Evolutionary conservation across 139 green algal genomes (phyloP).

Genomic region (Chlamydomonas applanata): DNA sequence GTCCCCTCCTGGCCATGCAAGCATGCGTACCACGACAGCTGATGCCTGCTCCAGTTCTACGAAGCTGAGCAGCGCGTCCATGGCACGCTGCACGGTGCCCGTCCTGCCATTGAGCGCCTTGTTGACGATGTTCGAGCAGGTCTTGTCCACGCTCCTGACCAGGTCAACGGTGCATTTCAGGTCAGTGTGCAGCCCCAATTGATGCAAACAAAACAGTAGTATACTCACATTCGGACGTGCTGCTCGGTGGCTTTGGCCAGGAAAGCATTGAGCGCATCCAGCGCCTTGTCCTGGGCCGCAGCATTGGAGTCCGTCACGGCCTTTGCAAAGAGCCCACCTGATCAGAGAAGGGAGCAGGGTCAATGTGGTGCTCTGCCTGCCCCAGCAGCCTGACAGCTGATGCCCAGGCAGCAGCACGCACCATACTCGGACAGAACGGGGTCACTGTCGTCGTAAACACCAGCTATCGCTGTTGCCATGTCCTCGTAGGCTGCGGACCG

Average conservation of each 20-base stretch:
- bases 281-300: conserved; percentile 84
- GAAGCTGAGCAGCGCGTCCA: conserved; percentile 70
- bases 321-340: conserved; percentile 82
- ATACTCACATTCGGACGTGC: conserved; percentile 46
- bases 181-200: neutral
- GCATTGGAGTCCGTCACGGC: conserved; percentile 83
- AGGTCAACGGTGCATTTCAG: neutral
- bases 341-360: neutral
- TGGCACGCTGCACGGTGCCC: conserved; percentile 67
- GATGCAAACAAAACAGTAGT: neutral
- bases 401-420: neutral
- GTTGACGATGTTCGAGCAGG: conserved; percentile 57
- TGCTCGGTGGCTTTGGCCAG: conserved; percentile 56
- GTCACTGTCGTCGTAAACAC: conserved; percentile 63
- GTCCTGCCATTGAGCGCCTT: conserved; percentile 85
- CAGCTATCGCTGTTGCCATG: conserved; percentile 53
- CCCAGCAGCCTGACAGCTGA: neutral
- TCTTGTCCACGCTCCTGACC: conserved; percentile 59
- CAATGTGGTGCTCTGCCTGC: neutral
- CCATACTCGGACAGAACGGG: conserved; percentile 52
- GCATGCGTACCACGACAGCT: conserved; percentile 8
- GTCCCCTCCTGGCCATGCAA: neutral
- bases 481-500: conserved; percentile 76
- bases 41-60: conserved; percentile 80
- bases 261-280: conserved; percentile 75